phyloP scores from a whole-genome alignment of 1,284 basidiomycete species.

The Heterobasidion irregulare region DNA sequence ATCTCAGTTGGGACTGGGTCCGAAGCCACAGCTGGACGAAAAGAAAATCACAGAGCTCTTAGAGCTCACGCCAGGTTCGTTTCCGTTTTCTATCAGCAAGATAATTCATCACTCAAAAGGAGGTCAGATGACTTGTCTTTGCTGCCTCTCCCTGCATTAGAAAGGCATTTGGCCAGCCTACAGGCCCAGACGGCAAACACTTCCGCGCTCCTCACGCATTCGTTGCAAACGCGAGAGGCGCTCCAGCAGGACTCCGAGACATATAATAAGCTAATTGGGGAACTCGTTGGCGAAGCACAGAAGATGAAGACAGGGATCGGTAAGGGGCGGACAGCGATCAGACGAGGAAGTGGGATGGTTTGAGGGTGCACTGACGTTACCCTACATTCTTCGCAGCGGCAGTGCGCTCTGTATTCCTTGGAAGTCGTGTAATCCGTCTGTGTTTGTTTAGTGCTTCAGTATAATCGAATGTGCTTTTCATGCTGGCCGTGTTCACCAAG shows the following conservation, averaged over 20 bases:
- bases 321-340: conserved; percentile 30
- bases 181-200: conserved; percentile 63
- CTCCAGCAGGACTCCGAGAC: conserved; percentile 83
- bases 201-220: conserved; percentile 67
- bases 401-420: too few relatives aligned
- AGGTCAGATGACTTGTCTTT: conserved; percentile 60
- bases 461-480: too few relatives aligned
- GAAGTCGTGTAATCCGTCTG: too few relatives aligned
- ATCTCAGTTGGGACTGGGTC: conserved; percentile 56
- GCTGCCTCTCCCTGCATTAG: conserved; percentile 57
- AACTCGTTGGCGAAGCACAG: conserved; percentile 76
- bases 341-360: conserved; percentile 41
- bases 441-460: too few relatives aligned
- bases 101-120: neutral
- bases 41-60: conserved; percentile 59
- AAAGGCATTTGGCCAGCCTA: conserved; percentile 59
- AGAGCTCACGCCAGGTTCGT: conserved; percentile 58
- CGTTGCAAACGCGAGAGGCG: conserved; percentile 77
- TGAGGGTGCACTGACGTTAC: conserved; percentile 4
- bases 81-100: neutral
- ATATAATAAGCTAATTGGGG: conserved; percentile 75
- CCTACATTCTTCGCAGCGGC: too few relatives aligned
- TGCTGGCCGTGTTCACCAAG: too few relatives aligned
- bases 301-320: conserved; percentile 55
- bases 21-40: conserved; percentile 65